Base-by-base conservation (phyloP, 352 stramenopile species). In the Thraustochytrium striatum region DNA sequence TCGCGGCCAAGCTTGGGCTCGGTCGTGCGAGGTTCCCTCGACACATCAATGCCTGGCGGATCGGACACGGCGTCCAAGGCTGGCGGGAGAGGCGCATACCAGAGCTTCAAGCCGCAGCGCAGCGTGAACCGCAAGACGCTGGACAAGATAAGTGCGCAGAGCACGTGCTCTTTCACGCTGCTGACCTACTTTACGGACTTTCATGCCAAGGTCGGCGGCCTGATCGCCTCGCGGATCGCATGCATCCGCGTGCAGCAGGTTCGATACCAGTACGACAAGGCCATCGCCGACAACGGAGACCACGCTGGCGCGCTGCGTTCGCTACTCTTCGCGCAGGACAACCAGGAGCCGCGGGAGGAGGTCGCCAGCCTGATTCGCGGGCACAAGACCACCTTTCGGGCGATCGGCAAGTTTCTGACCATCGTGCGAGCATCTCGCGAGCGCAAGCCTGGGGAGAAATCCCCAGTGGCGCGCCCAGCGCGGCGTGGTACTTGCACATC, bases 391-490 rank as follows among this genome's bases (percentile, higher is more conserved):
- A 43, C 39, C 2, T 59, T 72, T 44, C 61, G 53, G 9, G 70
- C 70, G 25, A 58, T 80, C 39, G 53, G 55, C 41, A 80, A 80
- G 44, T 80, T 80, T 55, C 35, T 80, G 36, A 21, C 55, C 9
- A n/a, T 55, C 30, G 30, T 80, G 11, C n/a, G 44, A 1, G 13
- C 9, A 0, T 55, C 55, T 16, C 55, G 70, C 44, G 25, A 0
- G n/a, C 72, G 16, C 69, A 30, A 72, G 19, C 5, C 11, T 61
- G 53, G 33, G 25, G 16, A 25, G 47, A 55, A 55, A 55, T 55
- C 25, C 47, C 25, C 16, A 21, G 16, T 25, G 25, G 16, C 16
- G 16, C 16, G 16, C 16, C 47, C 16, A 55, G 47, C 25, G 16
- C 47, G 16, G 47, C 47, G 16, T 25, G 47, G 16, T 21, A 55